phyloP scores from a whole-genome alignment of 2,329 filamentous ascomycete species.

The Botrytis elliptica region DNA sequence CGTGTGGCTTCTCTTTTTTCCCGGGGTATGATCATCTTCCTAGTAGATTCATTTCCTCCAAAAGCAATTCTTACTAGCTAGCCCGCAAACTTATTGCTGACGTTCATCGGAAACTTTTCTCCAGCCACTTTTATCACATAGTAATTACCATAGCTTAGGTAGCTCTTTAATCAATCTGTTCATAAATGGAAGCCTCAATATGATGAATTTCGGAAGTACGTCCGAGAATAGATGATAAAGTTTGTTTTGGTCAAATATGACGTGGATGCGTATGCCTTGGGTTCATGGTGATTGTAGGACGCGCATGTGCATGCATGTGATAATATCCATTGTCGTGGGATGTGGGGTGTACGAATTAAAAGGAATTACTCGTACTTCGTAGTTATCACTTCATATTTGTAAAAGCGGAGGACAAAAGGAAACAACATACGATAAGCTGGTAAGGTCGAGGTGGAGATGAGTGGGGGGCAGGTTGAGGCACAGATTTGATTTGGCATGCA shows the following conservation, averaged over 20 bases:
- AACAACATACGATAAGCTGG: not conserved
- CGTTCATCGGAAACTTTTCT: not conserved
- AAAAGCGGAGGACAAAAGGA: constrained; percentile 2
- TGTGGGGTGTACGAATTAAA: not conserved
- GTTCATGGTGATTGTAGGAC: not conserved
- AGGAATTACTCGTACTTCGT: not conserved
- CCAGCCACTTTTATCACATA: not conserved
- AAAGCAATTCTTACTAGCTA: not conserved
- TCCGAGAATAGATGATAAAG: not conserved
- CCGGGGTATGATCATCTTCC: not conserved
- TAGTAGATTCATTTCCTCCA: not conserved
- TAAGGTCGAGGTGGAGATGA: not conserved
- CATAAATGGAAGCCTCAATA: not conserved
- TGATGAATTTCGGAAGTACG: not conserved
- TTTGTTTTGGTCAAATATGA: not conserved
- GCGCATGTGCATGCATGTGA: constrained; percentile 1
- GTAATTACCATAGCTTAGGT: constrained; percentile 1
- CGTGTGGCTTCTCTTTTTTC: not conserved
- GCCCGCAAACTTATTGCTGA: not conserved
- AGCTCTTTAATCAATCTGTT: not conserved
- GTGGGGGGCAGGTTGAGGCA: not conserved
- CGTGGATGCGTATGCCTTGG: not conserved
- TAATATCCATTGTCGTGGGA: not conserved
- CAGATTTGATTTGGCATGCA: not conserved
- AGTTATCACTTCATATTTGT: not conserved